phyloP scores from a whole-genome alignment of 2,329 filamentous ascomycete genomes.

The Plenodomus biglobosus region DNA sequence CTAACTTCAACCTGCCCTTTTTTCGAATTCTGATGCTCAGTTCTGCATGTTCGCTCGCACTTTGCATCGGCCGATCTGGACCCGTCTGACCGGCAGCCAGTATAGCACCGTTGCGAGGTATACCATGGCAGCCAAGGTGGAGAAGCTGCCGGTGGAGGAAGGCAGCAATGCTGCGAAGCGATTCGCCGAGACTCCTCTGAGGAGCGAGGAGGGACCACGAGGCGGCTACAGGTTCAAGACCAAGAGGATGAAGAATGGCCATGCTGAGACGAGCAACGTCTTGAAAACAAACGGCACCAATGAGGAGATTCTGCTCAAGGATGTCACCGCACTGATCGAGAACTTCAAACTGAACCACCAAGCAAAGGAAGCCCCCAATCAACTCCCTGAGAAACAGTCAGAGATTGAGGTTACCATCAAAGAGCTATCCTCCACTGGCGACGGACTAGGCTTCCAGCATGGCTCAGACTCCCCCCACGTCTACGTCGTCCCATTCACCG shows the following conservation, averaged over 20 bases:
- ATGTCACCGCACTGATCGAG: slow-evolving; percentile 49
- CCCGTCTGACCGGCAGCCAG: slow-evolving; percentile 22
- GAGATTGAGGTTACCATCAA: slow-evolving; percentile 82
- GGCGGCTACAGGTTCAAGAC: slow-evolving; percentile 47
- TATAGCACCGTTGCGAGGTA: slow-evolving; percentile 12
- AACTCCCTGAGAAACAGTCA: slow-evolving; percentile 66
- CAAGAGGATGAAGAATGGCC: slow-evolving; percentile 52
- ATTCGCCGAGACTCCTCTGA: slow-evolving; percentile 35
- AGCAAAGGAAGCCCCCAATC: slow-evolving; percentile 9
- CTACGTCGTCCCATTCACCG: slow-evolving; percentile 84
- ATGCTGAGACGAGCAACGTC: slow-evolving; percentile 38
- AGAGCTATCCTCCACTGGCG: slow-evolving; percentile 86
- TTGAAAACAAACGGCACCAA: slow-evolving; percentile 49
- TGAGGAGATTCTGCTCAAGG: slow-evolving; percentile 52
- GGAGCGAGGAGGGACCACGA: slow-evolving; percentile 38
- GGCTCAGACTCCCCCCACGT: slow-evolving; percentile 65
- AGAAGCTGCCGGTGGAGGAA: slow-evolving; percentile 35
- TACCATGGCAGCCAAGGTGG: slow-evolving; percentile 40
- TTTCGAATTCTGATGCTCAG: slow-evolving; percentile 7
- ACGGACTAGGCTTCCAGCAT: slow-evolving; percentile 76
- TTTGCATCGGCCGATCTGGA: slow-evolving; percentile 30
- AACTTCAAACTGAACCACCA: slow-evolving; percentile 33
- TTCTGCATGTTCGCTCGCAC: slow-evolving; percentile 25
- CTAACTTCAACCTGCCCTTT: slow-evolving; percentile 26
- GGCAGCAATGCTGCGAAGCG: slow-evolving; percentile 40